phyloP scores from a whole-genome alignment of 2,329 filamentous ascomycete species.

The Fusarium sp. region DNA sequence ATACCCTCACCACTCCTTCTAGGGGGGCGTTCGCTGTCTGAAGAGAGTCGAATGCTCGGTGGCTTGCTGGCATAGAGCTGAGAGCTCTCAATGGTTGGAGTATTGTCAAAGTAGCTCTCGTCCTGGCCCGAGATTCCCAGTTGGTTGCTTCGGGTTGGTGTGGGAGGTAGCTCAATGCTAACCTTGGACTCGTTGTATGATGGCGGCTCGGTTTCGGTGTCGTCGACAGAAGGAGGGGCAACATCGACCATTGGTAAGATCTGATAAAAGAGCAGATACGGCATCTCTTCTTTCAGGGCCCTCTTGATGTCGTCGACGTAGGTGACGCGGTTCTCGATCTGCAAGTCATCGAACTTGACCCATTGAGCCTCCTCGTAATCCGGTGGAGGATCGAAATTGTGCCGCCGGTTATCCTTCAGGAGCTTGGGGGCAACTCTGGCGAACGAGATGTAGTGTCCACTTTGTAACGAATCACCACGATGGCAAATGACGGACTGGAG shows the following conservation, averaged over 20 bases:
- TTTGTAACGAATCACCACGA: constrained; percentile 84
- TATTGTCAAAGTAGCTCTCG: constrained; percentile 45
- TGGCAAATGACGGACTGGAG: constrained; percentile 95
- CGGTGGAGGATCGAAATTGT: constrained; percentile 68
- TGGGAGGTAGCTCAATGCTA: constrained; percentile 52
- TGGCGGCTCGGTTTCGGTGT: constrained; percentile 64
- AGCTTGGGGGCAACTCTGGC: constrained; percentile 78
- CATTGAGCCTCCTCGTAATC: constrained; percentile 81
- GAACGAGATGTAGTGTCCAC: constrained; percentile 91
- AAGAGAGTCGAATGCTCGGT: constrained; percentile 67
- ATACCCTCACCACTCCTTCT: constrained; percentile 63
- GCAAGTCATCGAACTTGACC: constrained; percentile 94
- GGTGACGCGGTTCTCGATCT: constrained; percentile 73
- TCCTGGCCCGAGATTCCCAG: constrained; percentile 30
- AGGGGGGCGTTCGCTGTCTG: constrained; percentile 62
- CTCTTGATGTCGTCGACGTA: constrained; percentile 82
- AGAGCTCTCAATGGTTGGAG: constrained; percentile 35
- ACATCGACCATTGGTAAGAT: constrained; percentile 87
- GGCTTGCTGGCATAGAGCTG: constrained; percentile 50
- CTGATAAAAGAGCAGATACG: constrained; percentile 95
- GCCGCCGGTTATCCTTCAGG: constrained; percentile 69
- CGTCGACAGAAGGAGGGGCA: constrained; percentile 60
- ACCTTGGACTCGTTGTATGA: constrained; percentile 68
- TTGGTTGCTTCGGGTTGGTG: constrained; percentile 35
- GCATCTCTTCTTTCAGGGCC: constrained; percentile 86